Percentiles rank a stretch among this genome's conserved stretches.
phyloP scores from a whole-genome alignment of 1,284 basidiomycete genomes.

The Austroboletus rostrupii region DNA sequence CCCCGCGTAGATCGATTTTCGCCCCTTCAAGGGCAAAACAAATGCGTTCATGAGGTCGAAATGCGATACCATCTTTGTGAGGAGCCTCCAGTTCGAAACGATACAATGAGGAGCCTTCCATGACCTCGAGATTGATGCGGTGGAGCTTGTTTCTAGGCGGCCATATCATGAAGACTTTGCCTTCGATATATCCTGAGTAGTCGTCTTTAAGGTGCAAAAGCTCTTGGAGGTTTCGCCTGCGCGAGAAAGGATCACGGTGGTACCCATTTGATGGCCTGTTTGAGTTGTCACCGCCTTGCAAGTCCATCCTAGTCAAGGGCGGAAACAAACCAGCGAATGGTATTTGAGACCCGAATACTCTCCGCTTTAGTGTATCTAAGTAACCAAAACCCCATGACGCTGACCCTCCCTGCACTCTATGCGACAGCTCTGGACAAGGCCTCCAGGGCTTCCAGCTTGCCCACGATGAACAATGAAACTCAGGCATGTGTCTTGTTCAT shows the following conservation, averaged over 20 bases:
- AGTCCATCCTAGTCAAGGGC: slow-evolving; percentile 7
- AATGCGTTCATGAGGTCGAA: slow-evolving; percentile 37
- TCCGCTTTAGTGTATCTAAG: background rate
- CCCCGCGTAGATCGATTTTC: slow-evolving; percentile 21
- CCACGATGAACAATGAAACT: slow-evolving; percentile 47
- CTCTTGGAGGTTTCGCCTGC: slow-evolving; percentile 21
- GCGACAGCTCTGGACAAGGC: slow-evolving; percentile 39
- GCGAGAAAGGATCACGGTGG: slow-evolving; percentile 18
- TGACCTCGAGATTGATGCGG: slow-evolving; percentile 27
- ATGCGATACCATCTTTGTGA: slow-evolving; percentile 28
- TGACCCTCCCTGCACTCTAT: slow-evolving; percentile 44
- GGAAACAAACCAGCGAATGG: too few species aligned
- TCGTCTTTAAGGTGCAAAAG: slow-evolving; percentile 17
- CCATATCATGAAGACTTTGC: slow-evolving; percentile 44
- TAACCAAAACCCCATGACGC: slow-evolving; percentile 24
- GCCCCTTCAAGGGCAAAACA: slow-evolving; percentile 43
- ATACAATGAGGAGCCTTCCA: slow-evolving; percentile 15
- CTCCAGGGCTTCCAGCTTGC: slow-evolving; percentile 41
- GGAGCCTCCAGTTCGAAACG: slow-evolving; percentile 39
- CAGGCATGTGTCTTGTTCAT: slow-evolving; percentile 36
- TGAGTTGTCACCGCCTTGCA: slow-evolving; percentile 1
- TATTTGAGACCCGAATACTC: slow-evolving; percentile 10
- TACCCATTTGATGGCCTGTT: background rate
- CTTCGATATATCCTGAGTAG: slow-evolving; percentile 36
- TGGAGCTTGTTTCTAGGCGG: slow-evolving; percentile 24